phyloP scores from a whole-genome alignment of 1,284 basidiomycete genomes.

The Psilocybe mexicana region DNA sequence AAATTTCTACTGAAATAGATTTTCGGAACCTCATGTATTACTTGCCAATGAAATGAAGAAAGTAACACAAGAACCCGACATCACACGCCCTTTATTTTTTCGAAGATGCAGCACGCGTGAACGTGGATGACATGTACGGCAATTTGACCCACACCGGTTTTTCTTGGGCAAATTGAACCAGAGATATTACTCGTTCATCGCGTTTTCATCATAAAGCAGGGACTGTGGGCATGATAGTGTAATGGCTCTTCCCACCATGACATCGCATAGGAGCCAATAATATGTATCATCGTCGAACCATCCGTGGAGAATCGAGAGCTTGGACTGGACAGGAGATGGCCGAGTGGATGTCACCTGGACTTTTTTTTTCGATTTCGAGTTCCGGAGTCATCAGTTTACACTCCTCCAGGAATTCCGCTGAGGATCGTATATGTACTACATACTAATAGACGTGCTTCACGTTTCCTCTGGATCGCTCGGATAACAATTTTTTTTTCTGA shows the following conservation, averaged over 20 bases:
- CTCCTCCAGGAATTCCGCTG: neutral
- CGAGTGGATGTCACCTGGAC: neutral
- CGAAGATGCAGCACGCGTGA: constrained; percentile 10
- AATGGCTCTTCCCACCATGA: constrained; percentile 10
- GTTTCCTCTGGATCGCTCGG: neutral
- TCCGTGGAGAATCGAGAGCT: neutral
- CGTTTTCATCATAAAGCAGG: constrained; percentile 3
- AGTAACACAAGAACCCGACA: neutral
- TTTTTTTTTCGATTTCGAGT: too few species aligned
- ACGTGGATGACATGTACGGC: neutral
- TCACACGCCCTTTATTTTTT: constrained; percentile 9
- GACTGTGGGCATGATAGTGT: constrained; percentile 2
- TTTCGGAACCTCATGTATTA: neutral
- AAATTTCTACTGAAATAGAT: neutral
- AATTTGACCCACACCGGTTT: constrained; percentile 7
- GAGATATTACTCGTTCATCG: constrained; percentile 12
- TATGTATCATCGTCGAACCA: neutral
- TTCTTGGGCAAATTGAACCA: neutral
- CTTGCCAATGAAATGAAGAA: neutral
- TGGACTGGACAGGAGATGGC: neutral
- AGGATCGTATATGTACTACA: too few species aligned
- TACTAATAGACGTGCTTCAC: too few species aligned
- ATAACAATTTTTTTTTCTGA: constrained; percentile 2
- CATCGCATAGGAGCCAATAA: neutral
- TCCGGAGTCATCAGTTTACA: neutral